Conservation (phyloP, 768 basidiomycete genomes). For the Lentinula aciculospora region DNA sequence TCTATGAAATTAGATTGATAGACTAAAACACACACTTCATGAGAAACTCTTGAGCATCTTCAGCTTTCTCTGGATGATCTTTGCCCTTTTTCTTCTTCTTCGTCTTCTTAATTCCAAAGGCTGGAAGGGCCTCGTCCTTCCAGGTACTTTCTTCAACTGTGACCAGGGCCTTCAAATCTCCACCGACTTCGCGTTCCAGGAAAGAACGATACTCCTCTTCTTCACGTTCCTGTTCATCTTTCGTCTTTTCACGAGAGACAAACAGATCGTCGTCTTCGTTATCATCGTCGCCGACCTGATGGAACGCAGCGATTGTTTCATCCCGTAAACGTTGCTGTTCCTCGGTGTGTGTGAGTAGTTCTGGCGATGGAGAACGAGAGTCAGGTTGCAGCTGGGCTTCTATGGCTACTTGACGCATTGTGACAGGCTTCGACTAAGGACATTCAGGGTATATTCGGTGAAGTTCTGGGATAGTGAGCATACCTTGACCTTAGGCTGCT, state of each 20-base stretch:
- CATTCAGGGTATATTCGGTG: background rate
- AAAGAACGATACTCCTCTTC: conserved; percentile 85
- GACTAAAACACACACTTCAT: conserved; percentile 60
- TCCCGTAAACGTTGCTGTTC: conserved; percentile 71
- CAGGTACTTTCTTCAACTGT: conserved; percentile 53
- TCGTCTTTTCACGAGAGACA: conserved; percentile 67
- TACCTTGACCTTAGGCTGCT: conserved; percentile 46
- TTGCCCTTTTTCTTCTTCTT: conserved; percentile 20
- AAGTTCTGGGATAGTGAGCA: conserved; percentile 2
- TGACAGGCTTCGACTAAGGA: conserved; percentile 61
- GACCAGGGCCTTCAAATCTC: conserved; percentile 66
- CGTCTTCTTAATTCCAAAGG: conserved; percentile 24
- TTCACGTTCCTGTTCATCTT: conserved; percentile 70
- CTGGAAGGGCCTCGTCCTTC: conserved; percentile 13
- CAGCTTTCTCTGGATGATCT: conserved; percentile 33
- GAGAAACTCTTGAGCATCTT: conserved; percentile 81
- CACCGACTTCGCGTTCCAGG: conserved; percentile 76
- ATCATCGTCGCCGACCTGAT: conserved; percentile 31
- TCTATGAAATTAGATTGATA: background rate
- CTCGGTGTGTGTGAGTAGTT: conserved; percentile 62
- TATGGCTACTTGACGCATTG: conserved; percentile 68
- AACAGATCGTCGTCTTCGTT: conserved; percentile 61
- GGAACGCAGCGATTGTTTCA: conserved; percentile 86
- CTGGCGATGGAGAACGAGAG: conserved; percentile 59
- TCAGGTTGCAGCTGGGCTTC: conserved; percentile 46